Conservation (phyloP, 306 rosid species). For the Hippophae rhamnoides region DNA sequence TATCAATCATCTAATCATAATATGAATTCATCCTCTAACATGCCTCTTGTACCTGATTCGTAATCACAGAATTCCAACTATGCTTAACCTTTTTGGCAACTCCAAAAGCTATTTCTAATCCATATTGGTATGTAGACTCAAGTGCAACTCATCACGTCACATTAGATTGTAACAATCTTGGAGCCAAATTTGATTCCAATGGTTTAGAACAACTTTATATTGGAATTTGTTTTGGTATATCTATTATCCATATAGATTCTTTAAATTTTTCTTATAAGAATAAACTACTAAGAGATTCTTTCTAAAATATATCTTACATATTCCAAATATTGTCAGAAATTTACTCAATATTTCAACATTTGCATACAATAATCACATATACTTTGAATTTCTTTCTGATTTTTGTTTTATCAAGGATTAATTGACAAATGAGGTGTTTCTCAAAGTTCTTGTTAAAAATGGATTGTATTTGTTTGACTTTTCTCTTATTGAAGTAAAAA, state of each 20-base stretch:
- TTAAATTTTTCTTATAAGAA: no score
- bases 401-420: not conserved
- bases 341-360: not conserved
- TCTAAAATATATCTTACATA: not conserved
- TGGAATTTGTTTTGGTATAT: not conserved
- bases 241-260: not conserved
- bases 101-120: not conserved
- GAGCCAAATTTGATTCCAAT: not conserved
- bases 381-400: not conserved
- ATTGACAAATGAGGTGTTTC: no score
- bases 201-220: not conserved
- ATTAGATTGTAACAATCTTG: not conserved
- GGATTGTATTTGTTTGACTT: not conserved
- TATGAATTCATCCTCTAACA: no score
- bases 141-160: not conserved
- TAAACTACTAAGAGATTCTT: not conserved
- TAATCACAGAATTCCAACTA: no score
- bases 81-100: not conserved
- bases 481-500: not conserved
- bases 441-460: not conserved
- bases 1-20: no score
- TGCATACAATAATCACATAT: not conserved
- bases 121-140: not conserved
- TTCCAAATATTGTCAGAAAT: not conserved
- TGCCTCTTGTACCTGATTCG: no score